These are phyloP conservation scores for Petunia axillaris DNA, from an alignment of 257 asterid species.

Conservation along the genomic window DNA sequence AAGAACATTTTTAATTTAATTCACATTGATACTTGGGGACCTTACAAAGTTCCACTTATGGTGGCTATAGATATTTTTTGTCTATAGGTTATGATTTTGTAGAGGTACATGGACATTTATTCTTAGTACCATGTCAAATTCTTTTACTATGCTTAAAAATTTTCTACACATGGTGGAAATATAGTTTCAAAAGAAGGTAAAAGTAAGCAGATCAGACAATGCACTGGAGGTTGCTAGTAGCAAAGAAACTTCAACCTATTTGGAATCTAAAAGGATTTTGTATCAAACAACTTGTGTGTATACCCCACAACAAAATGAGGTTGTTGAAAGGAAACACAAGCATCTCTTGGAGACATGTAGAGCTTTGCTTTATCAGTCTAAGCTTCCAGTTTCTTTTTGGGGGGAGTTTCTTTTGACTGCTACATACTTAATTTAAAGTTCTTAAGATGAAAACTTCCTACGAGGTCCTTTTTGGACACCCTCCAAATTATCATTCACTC, in stretches of 20 bases:
- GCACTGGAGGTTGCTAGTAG: not conserved
- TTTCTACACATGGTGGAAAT: no score
- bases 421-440: not conserved
- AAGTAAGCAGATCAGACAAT: not conserved
- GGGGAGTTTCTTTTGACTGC: not conserved
- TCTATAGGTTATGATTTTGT: no score
- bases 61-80: no score
- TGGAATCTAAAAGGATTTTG: not conserved
- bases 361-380: not conserved
- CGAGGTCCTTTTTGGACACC: not conserved
- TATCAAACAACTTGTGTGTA: not conserved
- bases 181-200: no score
- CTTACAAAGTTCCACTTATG: no score
- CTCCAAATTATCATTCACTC: not conserved
- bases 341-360: not conserved
- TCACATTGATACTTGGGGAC: no score
- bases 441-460: not conserved
- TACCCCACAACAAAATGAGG: not conserved
- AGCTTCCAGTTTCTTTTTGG: not conserved
- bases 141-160: no score
- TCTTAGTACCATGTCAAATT: no score
- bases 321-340: not conserved
- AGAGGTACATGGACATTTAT: no score
- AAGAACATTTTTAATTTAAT: no score
- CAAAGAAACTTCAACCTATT: no score